Base-by-base conservation (phyloP, 352 stramenopile species). In the Phytophthora macrochlamydospora region DNA sequence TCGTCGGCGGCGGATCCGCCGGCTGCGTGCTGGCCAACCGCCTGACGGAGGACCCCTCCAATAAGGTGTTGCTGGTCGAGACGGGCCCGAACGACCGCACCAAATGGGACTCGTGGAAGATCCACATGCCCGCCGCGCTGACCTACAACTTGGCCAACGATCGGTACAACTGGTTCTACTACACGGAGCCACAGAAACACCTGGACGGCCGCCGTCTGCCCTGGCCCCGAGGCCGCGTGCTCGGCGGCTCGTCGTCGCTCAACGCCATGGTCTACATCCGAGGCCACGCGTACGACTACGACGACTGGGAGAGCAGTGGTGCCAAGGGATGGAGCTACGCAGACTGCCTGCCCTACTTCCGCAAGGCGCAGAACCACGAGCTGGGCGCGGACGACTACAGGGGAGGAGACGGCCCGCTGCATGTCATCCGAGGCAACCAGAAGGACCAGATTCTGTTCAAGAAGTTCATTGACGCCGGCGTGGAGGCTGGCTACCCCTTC, bases 211-310 rank as follows among this genome's bases (percentile, higher is more conserved):
- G 90, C 2, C 67, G 79, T 8, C 68, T 97, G 57, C 83, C 89
- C 9, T 96, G 91, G 89, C 90, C 90, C 29, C 88, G 90, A 6
- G 90, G 90, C 35, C 89, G 90, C 51, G 90, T 97, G 59, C 87
- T 97, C 49, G 90, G 90, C 31, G 90, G 90, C 29, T 97, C 87
- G 3, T 96, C 89, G 38, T 96, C 87, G 38, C 78, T 97, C 40
- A 97, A 97, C 51, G 90, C 89, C 32, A 97, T 97, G 90, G 89
- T 97, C 18, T 97, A 97, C 81, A 93, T 94, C 53, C 87, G 90
- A 18, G 90, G 90, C 7, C 87, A 97, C 60, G 87, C 89, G 7
- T 78, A 89, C 54, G 90, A 97, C 75, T 97, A 96, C 62, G 80
- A 97, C 55, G 85, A 94, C 64, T 97, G 90, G 90, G 62, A 92